A percentile compares a stretch with the other conserved stretches of the same genome.
Conservation (phyloP, 2,329 filamentous ascomycete species). For the Sporothrix pseudoabietina region DNA sequence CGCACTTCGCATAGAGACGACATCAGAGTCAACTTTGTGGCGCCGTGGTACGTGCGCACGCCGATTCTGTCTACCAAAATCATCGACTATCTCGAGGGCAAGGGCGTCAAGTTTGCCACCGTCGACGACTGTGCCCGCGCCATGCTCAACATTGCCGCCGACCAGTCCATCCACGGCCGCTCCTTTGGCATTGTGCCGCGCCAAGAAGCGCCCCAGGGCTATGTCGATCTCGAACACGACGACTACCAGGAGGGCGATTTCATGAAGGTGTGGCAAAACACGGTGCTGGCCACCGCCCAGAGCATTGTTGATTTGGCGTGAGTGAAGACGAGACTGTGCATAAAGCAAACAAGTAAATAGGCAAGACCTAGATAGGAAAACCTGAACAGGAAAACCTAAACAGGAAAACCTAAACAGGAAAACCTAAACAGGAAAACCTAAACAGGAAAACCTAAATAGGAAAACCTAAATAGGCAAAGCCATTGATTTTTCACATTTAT, state of each 20-base stretch:
- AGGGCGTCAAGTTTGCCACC: slow-evolving; percentile 31
- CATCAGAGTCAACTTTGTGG: slow-evolving; percentile 52
- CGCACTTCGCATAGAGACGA: slow-evolving; percentile 46
- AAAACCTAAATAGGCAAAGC: too few species aligned
- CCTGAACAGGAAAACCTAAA: too few species aligned
- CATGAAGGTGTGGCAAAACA: slow-evolving; percentile 27
- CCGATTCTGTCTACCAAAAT: slow-evolving; percentile 25
- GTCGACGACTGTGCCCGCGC: slow-evolving; percentile 27
- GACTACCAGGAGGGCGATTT: slow-evolving; percentile 30
- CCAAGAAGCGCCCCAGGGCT: slow-evolving; percentile 25
- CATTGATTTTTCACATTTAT: too few species aligned
- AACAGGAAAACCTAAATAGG: too few species aligned
- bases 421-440: too few species aligned
- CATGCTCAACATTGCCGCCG: slow-evolving; percentile 24
- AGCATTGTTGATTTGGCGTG: slow-evolving; percentile 24
- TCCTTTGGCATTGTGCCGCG: slow-evolving; percentile 29
- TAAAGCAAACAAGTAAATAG: too few species aligned
- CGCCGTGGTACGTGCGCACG: slow-evolving; percentile 44
- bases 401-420: too few species aligned
- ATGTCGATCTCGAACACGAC: slow-evolving; percentile 26
- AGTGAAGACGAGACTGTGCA: too few species aligned
- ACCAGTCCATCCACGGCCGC: slow-evolving; percentile 26
- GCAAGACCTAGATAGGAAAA: too few species aligned
- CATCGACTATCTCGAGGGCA: slow-evolving; percentile 13
- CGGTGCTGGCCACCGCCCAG: slow-evolving; percentile 23